phyloP scores from a whole-genome alignment of 106 monocot species.

The Dendrobium officinale region DNA sequence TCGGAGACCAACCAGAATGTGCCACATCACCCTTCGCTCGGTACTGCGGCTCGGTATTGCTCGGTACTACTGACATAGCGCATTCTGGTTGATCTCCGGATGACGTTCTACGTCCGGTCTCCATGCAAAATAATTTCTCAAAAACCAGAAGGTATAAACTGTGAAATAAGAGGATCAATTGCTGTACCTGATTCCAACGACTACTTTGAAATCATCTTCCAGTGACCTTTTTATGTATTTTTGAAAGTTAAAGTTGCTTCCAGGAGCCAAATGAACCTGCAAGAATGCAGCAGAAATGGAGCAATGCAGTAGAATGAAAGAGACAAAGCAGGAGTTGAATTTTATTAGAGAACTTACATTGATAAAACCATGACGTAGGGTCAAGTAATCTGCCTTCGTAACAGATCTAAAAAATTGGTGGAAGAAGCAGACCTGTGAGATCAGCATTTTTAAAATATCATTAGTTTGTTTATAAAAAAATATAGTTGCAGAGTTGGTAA shows the following conservation, averaged over 20 bases:
- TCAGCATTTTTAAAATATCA: no score
- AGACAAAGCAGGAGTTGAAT: background rate
- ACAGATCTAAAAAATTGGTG: conserved; percentile 60
- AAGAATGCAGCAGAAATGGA: background rate
- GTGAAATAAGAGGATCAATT: background rate
- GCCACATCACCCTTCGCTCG: no score
- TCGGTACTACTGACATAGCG: no score
- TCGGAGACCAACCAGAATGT: no score
- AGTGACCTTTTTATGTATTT: conserved; percentile 55
- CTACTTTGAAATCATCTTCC: conserved; percentile 58
- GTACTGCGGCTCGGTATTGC: no score
- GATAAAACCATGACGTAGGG: conserved; percentile 56
- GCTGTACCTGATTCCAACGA: conserved; percentile 53
- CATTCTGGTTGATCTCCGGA: no score
- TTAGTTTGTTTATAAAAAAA: no score
- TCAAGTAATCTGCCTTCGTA: conserved; percentile 46
- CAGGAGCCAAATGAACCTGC: conserved; percentile 53
- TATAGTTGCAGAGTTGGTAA: no score
- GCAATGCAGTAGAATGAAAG: background rate
- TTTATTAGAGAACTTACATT: conserved; percentile 22
- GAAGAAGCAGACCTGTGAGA: conserved; percentile 20
- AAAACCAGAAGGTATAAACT: no score
- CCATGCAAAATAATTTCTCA: no score
- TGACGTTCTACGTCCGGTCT: no score
- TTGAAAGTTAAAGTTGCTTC: conserved; percentile 57